Percentiles rank a stretch among this genome's conserved stretches.
phyloP scores from a whole-genome alignment of 345 rosid species.

The Adansonia digitata region DNA sequence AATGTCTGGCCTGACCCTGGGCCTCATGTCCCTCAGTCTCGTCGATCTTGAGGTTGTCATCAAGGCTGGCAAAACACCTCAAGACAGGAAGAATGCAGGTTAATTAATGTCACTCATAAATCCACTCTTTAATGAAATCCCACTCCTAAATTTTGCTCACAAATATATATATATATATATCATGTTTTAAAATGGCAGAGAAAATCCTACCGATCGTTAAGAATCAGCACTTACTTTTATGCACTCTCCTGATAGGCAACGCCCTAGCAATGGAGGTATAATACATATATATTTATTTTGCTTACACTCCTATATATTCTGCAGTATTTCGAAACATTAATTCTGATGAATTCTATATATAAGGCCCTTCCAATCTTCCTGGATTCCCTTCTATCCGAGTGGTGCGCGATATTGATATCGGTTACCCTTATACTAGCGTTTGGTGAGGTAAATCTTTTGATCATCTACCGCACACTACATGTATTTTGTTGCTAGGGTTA shows the following conservation, averaged over 20 bases:
- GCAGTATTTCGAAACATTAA: neutral
- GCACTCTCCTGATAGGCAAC: slow-evolving; percentile 84
- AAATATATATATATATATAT: too few species aligned
- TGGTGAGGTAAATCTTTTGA: slow-evolving; percentile 70
- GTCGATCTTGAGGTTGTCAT: slow-evolving; percentile 82
- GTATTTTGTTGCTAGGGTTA: neutral
- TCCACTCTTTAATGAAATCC: too few species aligned
- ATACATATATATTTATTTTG: neutral
- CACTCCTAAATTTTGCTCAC: too few species aligned
- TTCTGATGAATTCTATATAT: slow-evolving; percentile 12
- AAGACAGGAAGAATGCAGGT: slow-evolving; percentile 74
- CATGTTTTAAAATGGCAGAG: too few species aligned
- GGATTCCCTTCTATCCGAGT: slow-evolving; percentile 75
- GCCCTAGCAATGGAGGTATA: slow-evolving; percentile 93
- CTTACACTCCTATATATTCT: neutral
- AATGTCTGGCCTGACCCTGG: slow-evolving; percentile 88
- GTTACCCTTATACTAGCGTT: slow-evolving; percentile 81
- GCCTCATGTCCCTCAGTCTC: slow-evolving; percentile 85
- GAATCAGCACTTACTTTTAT: slow-evolving; percentile 74
- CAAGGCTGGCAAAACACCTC: slow-evolving; percentile 74
- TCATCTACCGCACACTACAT: neutral
- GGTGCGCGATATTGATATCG: slow-evolving; percentile 77
- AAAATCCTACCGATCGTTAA: slow-evolving; percentile 79
- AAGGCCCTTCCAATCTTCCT: slow-evolving; percentile 84
- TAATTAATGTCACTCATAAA: neutral